Percentiles rank a stretch among this genome's conserved stretches.
Conservation (phyloP, 2,329 filamentous ascomycete species). For the Clarireedia monteithiana region DNA sequence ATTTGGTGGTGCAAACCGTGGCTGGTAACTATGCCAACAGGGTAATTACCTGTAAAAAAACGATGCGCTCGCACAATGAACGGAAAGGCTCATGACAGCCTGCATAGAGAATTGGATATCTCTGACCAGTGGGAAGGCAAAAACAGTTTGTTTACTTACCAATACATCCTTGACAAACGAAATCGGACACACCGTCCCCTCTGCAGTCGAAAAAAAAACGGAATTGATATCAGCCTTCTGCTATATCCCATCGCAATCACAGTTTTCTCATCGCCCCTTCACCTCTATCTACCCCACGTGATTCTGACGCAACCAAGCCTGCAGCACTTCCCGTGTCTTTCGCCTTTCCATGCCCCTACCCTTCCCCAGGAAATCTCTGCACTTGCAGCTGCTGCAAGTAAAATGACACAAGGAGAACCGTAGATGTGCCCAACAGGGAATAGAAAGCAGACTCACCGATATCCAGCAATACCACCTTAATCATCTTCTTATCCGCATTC, state of each 20-base stretch:
- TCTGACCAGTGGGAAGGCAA: not conserved
- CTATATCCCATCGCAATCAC: not conserved
- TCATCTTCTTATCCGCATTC: not conserved
- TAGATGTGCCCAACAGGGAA: not conserved
- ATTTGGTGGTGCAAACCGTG: not conserved
- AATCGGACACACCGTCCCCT: slow-evolving; percentile 77
- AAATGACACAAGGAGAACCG: not conserved
- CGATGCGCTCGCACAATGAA: not conserved
- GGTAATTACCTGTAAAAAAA: not conserved
- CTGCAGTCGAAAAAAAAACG: slow-evolving; percentile 34
- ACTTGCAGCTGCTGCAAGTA: not conserved
- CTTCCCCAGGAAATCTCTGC: not conserved
- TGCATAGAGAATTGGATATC: slow-evolving; percentile 1
- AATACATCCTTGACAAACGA: slow-evolving; percentile 78
- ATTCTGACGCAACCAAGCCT: not conserved
- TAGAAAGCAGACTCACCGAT: slow-evolving; percentile 24
- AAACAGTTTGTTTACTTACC: slow-evolving; percentile 38
- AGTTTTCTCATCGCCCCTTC: not conserved
- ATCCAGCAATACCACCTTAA: slow-evolving; percentile 27
- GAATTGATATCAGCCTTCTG: slow-evolving; percentile 2
- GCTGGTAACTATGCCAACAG: slow-evolving; percentile 6
- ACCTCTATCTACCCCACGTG: slow-evolving; percentile 1
- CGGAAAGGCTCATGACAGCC: slow-evolving; percentile 1
- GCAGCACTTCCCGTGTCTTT: not conserved
- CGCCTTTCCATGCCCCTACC: too few relatives aligned